These are phyloP conservation scores for Vickermania ingenoplastis DNA, from an alignment of 208 protist species.

Conservation along the genomic window DNA sequence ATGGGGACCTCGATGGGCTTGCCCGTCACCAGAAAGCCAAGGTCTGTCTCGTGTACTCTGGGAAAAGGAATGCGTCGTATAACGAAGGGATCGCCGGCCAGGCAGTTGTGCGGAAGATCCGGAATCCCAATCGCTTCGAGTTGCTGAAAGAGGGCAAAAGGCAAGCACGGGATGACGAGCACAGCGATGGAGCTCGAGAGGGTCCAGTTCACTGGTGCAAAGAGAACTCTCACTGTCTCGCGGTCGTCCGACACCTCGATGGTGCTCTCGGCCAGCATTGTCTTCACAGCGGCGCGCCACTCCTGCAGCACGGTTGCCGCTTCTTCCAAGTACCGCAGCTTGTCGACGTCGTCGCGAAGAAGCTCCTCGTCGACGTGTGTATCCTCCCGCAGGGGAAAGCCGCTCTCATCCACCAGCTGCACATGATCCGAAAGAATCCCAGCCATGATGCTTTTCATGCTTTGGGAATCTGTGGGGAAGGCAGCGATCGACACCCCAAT, in stretches of 20 bases:
- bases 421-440: constrained; percentile 8
- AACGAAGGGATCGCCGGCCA: constrained; percentile 38
- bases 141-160: constrained; percentile 33
- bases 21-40: constrained; percentile 36
- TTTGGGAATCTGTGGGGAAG: constrained; percentile 31
- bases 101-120: constrained; percentile 38
- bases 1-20: constrained; percentile 38
- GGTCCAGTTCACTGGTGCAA: constrained; percentile 14
- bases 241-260: constrained; percentile 29
- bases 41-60: constrained; percentile 20
- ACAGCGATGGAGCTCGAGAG: constrained; percentile 19
- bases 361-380: neutral
- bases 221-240: constrained; percentile 17
- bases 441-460: neutral
- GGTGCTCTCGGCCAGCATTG: constrained; percentile 19
- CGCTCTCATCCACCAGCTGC: constrained; percentile 11
- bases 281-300: constrained; percentile 16
- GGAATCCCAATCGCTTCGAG: constrained; percentile 13
- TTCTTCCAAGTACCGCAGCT: constrained; percentile 16
- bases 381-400: neutral
- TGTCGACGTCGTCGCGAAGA: constrained; percentile 10
- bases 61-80: constrained; percentile 19
- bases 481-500: constrained; percentile 42
- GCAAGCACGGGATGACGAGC: constrained; percentile 52
- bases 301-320: constrained; percentile 6